These are phyloP conservation scores for Globisporangium abappressorium DNA, from an alignment of 352 stramenopile genomes.

Conservation along the genomic window DNA sequence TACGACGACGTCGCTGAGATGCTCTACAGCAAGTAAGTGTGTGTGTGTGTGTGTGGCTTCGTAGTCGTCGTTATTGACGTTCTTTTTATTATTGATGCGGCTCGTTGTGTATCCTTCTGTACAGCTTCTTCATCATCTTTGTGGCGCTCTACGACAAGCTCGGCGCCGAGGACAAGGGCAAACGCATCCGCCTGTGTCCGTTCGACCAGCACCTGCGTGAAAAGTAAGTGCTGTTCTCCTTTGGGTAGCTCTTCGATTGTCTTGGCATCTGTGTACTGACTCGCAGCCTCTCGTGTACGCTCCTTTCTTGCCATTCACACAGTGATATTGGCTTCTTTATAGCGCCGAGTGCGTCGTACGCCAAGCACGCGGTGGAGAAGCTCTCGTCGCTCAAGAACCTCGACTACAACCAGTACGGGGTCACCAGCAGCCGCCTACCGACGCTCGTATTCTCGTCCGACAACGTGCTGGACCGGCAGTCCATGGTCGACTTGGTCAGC, in stretches of 20 bases:
- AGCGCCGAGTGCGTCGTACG: slow-evolving; percentile 37
- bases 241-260: slow-evolving; percentile 4
- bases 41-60: no score
- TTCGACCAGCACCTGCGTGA: slow-evolving; percentile 38
- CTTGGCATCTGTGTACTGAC: background rate
- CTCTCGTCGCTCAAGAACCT: slow-evolving; percentile 12
- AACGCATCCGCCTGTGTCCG: slow-evolving; percentile 32
- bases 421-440: slow-evolving; percentile 9
- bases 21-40: slow-evolving; percentile 42
- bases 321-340: slow-evolving; percentile 56
- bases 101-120: background rate
- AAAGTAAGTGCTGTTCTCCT: slow-evolving; percentile 22
- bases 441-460: slow-evolving; percentile 51
- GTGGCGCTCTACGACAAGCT: slow-evolving; percentile 44
- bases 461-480: slow-evolving; percentile 47
- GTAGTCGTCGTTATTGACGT: no score
- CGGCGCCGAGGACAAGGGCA: slow-evolving; percentile 18
- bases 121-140: slow-evolving; percentile 44
- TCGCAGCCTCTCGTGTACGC: background rate
- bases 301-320: background rate
- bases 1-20: slow-evolving; percentile 35
- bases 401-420: background rate
- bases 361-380: slow-evolving; percentile 38
- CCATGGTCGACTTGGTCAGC: slow-evolving; percentile 23
- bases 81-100: no score